Base-by-base conservation (phyloP, 768 basidiomycete genomes). In the Termitomyces sp. region DNA sequence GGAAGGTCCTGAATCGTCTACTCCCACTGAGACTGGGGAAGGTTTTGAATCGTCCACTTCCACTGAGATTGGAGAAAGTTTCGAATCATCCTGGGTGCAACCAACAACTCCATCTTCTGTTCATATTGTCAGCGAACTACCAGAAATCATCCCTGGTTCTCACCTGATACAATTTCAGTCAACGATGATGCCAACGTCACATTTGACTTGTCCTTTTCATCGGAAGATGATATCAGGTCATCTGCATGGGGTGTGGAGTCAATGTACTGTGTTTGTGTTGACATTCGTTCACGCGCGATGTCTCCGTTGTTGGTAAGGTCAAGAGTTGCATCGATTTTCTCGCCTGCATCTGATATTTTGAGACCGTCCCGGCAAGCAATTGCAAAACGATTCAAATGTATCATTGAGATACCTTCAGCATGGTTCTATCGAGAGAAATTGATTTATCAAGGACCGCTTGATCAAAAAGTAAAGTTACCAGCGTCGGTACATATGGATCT, bases 401-500 rank as follows among this genome's bases (percentile, higher is more conserved):
- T 20, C 26, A 45, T 33, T 13, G 58, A 54, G 7, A 64, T 44
- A 9, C 41, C 44, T 40, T 60, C 61, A 33, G 58, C 61, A 36
- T 62, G 63, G 24, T 64, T 64, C 63, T 64, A 44, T 32, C 16
- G 11, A 30, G 22, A 1, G 13, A 38, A n/a, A n/a, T 35, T 24
- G 32, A 14, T 13, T 47, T 6, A 52, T 14, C 14, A 20, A 32
- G 4, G 14, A 14, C 20, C n/a, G 41, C 11, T 7, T 35, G 26
- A 32, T 20, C 7, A 11, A 24, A 14, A 4, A 2, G 32, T 13
- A 18, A 43, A 28, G 13, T 36, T 49, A 61, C 63, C 47, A 62
- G 47, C 6, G 57, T 63, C 2, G 30, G 41, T 18, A 64, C 54
- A 47, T 64, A 66, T 1, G 67, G 66, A 61, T 71, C 70, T 43